Conservation (phyloP, 345 rosid genomes). For the Rhodamnia argentea region DNA sequence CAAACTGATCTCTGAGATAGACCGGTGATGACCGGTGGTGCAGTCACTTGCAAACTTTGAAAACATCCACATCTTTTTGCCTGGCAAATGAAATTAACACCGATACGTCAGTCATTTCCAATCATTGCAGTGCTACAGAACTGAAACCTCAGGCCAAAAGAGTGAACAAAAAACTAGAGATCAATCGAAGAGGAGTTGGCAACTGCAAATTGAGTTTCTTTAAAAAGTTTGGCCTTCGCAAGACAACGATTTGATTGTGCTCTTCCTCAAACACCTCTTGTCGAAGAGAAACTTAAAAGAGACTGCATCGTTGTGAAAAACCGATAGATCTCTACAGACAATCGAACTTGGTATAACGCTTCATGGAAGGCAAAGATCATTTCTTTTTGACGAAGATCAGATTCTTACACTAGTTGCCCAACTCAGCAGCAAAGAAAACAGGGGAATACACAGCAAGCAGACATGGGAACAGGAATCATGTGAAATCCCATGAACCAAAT, state of each 20-base stretch:
- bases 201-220: background rate
- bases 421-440: background rate
- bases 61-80: slow-evolving; percentile 77
- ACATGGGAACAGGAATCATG: background rate
- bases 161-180: background rate
- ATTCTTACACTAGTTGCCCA: background rate
- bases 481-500: background rate
- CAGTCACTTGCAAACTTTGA: slow-evolving; percentile 87
- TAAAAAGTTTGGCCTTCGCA: background rate
- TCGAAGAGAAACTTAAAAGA: background rate
- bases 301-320: background rate
- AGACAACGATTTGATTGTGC: background rate
- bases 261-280: background rate
- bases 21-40: slow-evolving; percentile 51
- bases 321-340: background rate
- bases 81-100: slow-evolving; percentile 15
- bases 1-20: slow-evolving; percentile 52
- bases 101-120: background rate
- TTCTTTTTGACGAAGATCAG: background rate
- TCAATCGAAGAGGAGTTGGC: background rate
- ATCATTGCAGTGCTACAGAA: background rate
- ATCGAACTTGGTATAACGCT: background rate
- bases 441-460: background rate
- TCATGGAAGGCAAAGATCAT: background rate
- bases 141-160: background rate